Evolutionary conservation across 2,329 filamentous ascomycete genomes (phyloP), one percentile per base, ranked within the genome.

Genomic region (Aspergillus brunneoviolaceus): DNA sequence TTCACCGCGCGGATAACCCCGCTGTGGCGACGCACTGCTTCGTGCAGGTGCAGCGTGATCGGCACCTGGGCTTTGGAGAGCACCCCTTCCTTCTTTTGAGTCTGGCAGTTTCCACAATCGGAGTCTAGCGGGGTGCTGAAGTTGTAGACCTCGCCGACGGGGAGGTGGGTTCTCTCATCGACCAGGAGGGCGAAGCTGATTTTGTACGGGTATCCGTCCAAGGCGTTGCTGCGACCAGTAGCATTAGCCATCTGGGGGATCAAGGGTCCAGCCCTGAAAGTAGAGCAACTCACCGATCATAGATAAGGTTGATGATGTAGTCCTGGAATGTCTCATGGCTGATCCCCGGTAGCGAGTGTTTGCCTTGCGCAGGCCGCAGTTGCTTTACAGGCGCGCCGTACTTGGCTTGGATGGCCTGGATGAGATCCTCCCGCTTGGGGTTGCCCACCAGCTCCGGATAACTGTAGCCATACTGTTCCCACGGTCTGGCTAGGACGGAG

Each of bases 131-230:
- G 55, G 5, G 48, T 49, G n/a, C 55, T 57, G 48, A 57, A 57
- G 29, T 49, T 57, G 21, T 51, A 57, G 10, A 57, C 55, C 6
- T 57, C 55, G 23, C 27, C 31, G 9, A 49, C 29, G 0, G 45
- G 50, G 6, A 49, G 51, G 29, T 57, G n/a, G 11, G 33, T 48
- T 27, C 55, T 23, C 19, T 21, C 50, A 5, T 33, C 47, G 7
- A 50, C 55, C 10, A 50, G 29, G 3, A 57, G 55, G 39, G 50
- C 50, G 11, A 57, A 29, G 29, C 51, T 33, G 19, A 57, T 57
- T 21, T 52, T 49, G 42, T 53, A 58, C 7, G 57, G 25, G 11
- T 51, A 42, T 16, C 57, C 57, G 7, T 51, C 51, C 16, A 58
- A 52, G 4, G 57, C 57, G 33, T 53, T 53, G 10, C 57, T 58